These are phyloP conservation scores for Kodamaea alishanica DNA, from an alignment of 1,139 yeast species.

Conservation along the genomic window DNA sequence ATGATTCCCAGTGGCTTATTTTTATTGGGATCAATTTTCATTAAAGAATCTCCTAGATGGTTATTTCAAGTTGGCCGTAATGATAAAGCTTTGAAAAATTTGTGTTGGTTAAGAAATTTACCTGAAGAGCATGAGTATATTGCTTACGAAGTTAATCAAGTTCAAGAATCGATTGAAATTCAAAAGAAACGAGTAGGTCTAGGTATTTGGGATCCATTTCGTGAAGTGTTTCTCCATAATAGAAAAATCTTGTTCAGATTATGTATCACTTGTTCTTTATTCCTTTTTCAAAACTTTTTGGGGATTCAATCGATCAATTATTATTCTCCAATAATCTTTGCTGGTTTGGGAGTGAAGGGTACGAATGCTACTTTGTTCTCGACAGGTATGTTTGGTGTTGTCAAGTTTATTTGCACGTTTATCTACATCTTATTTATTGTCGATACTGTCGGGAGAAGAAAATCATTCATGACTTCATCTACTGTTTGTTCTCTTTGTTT, in stretches of 20 bases:
- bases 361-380: constrained; percentile 39
- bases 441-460: constrained; percentile 37
- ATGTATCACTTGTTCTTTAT: constrained; percentile 31
- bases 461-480: constrained; percentile 38
- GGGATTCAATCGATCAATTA: constrained; percentile 47
- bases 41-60: constrained; percentile 44
- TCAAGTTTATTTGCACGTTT: constrained; percentile 37
- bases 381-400: constrained; percentile 44
- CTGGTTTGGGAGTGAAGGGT: constrained; percentile 38
- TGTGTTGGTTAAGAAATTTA: constrained; percentile 37
- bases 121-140: constrained; percentile 38
- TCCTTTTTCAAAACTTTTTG: constrained; percentile 42
- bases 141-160: constrained; percentile 32
- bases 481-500: constrained; percentile 37
- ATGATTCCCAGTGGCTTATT: constrained; percentile 41
- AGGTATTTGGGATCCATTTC: constrained; percentile 38
- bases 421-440: constrained; percentile 36
- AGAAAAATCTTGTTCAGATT: constrained; percentile 29
- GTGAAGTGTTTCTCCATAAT: constrained; percentile 31
- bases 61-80: constrained; percentile 32
- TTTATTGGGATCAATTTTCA: constrained; percentile 31
- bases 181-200: constrained; percentile 34
- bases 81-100: constrained; percentile 34
- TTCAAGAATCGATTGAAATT: constrained; percentile 20
- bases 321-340: constrained; percentile 42